phyloP scores from a whole-genome alignment of 129 eudicot species.

The Ambrosia artemisiifolia region DNA sequence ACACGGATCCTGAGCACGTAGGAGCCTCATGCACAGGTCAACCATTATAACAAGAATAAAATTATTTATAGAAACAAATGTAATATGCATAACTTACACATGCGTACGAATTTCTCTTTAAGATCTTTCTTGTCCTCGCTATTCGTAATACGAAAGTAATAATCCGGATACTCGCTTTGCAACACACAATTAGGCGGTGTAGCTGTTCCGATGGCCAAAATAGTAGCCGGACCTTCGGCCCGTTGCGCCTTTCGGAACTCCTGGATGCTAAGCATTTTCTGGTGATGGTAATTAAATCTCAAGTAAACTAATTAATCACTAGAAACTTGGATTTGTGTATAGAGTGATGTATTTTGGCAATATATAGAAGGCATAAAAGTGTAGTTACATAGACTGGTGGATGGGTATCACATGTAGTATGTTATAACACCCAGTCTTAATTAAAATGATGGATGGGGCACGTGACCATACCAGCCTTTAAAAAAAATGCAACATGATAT shows the following conservation, averaged over 20 bases:
- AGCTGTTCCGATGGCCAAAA: conserved; percentile 18
- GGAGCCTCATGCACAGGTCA: too few relatives aligned
- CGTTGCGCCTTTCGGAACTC: conserved; percentile 14
- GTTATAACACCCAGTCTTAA: neutral
- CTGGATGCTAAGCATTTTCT: neutral
- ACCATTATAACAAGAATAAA: too few relatives aligned
- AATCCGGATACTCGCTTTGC: conserved; percentile 1
- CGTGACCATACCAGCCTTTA: neutral
- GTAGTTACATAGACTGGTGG: neutral
- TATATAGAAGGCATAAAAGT: neutral
- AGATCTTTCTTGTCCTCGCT: conserved; percentile 2
- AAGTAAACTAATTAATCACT: neutral
- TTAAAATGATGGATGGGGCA: conserved; percentile 6
- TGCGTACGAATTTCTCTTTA: conserved; percentile 16
- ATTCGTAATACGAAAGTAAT: conserved; percentile 13
- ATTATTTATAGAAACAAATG: too few relatives aligned
- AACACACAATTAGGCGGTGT: conserved; percentile 6
- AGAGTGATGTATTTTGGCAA: neutral
- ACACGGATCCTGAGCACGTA: too few relatives aligned
- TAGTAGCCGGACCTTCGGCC: conserved; percentile 13
- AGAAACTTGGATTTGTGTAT: neutral
- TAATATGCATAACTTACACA: conserved; percentile 10
- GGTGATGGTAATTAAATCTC: neutral
- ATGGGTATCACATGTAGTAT: neutral
- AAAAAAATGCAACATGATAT: neutral